phyloP scores from a whole-genome alignment of 1,284 basidiomycete genomes.

The Tilletia horrida region DNA sequence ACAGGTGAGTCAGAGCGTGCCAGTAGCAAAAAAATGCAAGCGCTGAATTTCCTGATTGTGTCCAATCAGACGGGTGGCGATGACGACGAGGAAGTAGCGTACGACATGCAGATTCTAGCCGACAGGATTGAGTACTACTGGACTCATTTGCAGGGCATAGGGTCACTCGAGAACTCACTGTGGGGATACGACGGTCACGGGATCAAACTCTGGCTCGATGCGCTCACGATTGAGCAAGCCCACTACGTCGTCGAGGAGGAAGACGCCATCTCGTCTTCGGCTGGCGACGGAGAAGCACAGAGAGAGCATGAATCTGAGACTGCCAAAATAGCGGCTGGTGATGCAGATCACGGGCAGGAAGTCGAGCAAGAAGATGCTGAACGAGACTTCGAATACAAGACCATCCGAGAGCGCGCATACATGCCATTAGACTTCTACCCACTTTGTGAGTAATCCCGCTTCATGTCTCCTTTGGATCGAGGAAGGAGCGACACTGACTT shows the following conservation, averaged over 20 bases:
- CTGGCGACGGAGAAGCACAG: background rate
- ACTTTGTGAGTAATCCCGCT: slow-evolving; percentile 68
- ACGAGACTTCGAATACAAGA: slow-evolving; percentile 59
- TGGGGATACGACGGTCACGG: slow-evolving; percentile 93
- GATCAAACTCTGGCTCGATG: slow-evolving; percentile 91
- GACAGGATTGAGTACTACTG: slow-evolving; percentile 96
- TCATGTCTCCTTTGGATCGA: too few species aligned
- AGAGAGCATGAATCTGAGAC: background rate
- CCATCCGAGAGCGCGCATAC: slow-evolving; percentile 84
- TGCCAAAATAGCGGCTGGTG: background rate
- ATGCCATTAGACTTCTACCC: slow-evolving; percentile 93
- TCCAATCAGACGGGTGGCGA: slow-evolving; percentile 45
- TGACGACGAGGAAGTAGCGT: slow-evolving; percentile 83
- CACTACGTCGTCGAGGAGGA: slow-evolving; percentile 18
- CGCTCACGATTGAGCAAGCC: slow-evolving; percentile 69
- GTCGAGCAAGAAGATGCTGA: slow-evolving; percentile 50
- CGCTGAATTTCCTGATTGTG: background rate
- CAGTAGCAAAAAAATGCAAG: background rate
- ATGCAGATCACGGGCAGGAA: slow-evolving; percentile 52
- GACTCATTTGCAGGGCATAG: slow-evolving; percentile 91
- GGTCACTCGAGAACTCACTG: slow-evolving; percentile 87
- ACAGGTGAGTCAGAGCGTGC: slow-evolving; percentile 57
- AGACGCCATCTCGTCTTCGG: slow-evolving; percentile 7
- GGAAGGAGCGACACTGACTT: too few species aligned
- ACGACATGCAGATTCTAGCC: slow-evolving; percentile 95